A percentile compares a stretch with the other conserved stretches of the same genome.
phyloP scores from a whole-genome alignment of 106 monocot species.

The Dioscorea dumetorum region DNA sequence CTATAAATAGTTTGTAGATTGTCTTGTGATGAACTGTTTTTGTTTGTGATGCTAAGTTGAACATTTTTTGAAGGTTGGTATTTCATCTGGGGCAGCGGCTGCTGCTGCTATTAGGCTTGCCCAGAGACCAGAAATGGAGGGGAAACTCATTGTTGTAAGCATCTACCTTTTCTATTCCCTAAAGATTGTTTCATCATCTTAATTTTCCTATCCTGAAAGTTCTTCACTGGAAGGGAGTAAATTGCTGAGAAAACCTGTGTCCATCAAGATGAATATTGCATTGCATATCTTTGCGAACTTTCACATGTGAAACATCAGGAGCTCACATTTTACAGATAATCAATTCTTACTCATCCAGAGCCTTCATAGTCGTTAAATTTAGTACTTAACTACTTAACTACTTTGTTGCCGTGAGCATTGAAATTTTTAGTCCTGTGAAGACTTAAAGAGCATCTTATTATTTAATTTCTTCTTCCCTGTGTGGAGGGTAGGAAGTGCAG shows the following conservation, averaged over 20 bases:
- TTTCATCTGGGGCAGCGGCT: conserved; percentile 87
- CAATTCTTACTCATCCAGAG: no score
- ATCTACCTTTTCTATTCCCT: background rate
- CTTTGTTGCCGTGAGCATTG: no score
- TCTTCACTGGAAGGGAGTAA: background rate
- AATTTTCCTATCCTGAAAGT: background rate
- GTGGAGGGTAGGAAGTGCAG: no score
- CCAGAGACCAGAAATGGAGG: conserved; percentile 68
- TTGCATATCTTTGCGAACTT: no score
- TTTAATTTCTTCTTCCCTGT: no score
- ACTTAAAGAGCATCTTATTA: no score
- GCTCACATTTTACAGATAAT: no score
- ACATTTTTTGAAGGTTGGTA: conserved; percentile 49
- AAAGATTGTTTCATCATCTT: background rate
- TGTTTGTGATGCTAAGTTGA: background rate
- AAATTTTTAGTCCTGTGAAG: no score
- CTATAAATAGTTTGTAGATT: background rate
- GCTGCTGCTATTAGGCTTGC: conserved; percentile 75
- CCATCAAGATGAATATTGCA: no score
- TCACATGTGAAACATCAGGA: no score
- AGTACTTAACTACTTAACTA: no score
- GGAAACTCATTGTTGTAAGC: conserved; percentile 84
- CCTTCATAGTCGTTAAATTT: no score
- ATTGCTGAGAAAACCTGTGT: background rate
- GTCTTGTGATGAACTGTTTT: background rate